A percentile compares a stretch with the other conserved stretches of the same genome.
Conservation (phyloP, 2,329 filamentous ascomycete genomes). For the Cordyceps sp. region DNA sequence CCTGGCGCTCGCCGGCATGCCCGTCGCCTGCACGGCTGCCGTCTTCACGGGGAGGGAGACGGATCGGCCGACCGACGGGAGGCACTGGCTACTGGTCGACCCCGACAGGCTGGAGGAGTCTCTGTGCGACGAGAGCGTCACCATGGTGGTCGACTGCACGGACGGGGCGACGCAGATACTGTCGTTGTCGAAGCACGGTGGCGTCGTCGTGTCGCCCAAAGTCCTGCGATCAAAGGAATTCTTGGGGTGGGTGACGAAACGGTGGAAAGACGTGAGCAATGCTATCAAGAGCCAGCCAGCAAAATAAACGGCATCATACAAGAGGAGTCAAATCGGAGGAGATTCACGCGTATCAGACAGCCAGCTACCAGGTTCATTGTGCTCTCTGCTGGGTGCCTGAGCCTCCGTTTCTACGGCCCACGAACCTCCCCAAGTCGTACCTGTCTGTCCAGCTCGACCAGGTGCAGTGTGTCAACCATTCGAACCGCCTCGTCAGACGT, state of each 20-base stretch:
- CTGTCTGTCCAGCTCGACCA: too few relatives aligned
- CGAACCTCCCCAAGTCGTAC: too few relatives aligned
- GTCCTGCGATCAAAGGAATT: slow-evolving; percentile 49
- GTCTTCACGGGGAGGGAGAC: slow-evolving; percentile 56
- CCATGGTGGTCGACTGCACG: slow-evolving; percentile 55
- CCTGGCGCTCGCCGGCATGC: slow-evolving; percentile 47
- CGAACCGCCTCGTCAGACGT: slow-evolving; percentile 67
- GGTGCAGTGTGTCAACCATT: slow-evolving; percentile 56
- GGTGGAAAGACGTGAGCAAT: slow-evolving; percentile 18
- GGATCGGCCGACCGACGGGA: slow-evolving; percentile 24
- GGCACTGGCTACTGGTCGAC: slow-evolving; percentile 68
- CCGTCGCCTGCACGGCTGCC: slow-evolving; percentile 60
- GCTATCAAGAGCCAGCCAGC: slow-evolving; percentile 14
- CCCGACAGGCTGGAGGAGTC: slow-evolving; percentile 82
- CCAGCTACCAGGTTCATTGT: too few relatives aligned
- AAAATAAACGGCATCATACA: too few relatives aligned
- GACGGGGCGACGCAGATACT: slow-evolving; percentile 40
- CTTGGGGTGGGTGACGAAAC: slow-evolving; percentile 14
- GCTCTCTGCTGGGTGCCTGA: too few relatives aligned
- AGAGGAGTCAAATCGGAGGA: too few relatives aligned
- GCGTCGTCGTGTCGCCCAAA: slow-evolving; percentile 48
- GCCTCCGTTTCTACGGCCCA: too few relatives aligned
- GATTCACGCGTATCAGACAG: too few relatives aligned
- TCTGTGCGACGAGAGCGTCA: slow-evolving; percentile 69
- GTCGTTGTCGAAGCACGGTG: slow-evolving; percentile 71